Percentiles rank a stretch among this genome's conserved stretches.
These are phyloP conservation scores for Tillandsia leiboldiana DNA, from an alignment of 176 grass and related monocot genomes.

Conservation along the genomic window DNA sequence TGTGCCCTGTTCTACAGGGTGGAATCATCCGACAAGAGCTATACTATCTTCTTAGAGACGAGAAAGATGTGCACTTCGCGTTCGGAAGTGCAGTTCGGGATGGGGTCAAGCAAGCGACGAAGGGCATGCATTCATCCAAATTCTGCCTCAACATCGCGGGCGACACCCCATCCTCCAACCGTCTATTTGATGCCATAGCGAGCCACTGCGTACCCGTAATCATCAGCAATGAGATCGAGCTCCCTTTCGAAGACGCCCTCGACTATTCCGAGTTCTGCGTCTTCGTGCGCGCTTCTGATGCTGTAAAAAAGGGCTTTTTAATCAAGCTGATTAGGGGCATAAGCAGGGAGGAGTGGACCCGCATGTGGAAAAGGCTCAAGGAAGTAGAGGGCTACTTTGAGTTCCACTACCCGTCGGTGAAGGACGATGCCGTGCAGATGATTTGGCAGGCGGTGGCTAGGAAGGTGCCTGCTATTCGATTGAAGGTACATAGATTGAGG, in stretches of 20 bases:
- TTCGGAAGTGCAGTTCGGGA: slow-evolving; percentile 53
- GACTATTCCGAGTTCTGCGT: slow-evolving; percentile 54
- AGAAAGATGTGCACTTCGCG: slow-evolving; percentile 58
- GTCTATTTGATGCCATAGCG: slow-evolving; percentile 53
- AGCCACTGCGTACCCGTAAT: slow-evolving; percentile 58
- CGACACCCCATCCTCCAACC: slow-evolving; percentile 57
- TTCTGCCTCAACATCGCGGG: slow-evolving; percentile 67
- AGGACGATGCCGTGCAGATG: slow-evolving; percentile 59
- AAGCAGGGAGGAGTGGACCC: slow-evolving; percentile 40
- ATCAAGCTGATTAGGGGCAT: slow-evolving; percentile 49
- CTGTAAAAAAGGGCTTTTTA: slow-evolving; percentile 48
- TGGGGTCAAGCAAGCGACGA: slow-evolving; percentile 35
- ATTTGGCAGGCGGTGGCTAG: slow-evolving; percentile 61
- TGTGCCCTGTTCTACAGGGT: slow-evolving; percentile 25
- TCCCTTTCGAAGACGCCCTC: slow-evolving; percentile 54
- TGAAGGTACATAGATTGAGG: slow-evolving; percentile 42
- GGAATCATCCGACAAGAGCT: slow-evolving; percentile 55
- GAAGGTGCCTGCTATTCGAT: slow-evolving; percentile 41
- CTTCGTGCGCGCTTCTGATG: slow-evolving; percentile 34
- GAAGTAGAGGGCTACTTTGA: slow-evolving; percentile 51
- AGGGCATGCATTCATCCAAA: slow-evolving; percentile 45
- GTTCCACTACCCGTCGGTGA: slow-evolving; percentile 45
- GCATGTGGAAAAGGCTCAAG: slow-evolving; percentile 53
- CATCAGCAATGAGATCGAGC: slow-evolving; percentile 55
- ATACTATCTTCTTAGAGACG: slow-evolving; percentile 64